Evolutionary conservation across 257 asterid genomes (phyloP).

Genomic region (Lavandula angustifolia): DNA sequence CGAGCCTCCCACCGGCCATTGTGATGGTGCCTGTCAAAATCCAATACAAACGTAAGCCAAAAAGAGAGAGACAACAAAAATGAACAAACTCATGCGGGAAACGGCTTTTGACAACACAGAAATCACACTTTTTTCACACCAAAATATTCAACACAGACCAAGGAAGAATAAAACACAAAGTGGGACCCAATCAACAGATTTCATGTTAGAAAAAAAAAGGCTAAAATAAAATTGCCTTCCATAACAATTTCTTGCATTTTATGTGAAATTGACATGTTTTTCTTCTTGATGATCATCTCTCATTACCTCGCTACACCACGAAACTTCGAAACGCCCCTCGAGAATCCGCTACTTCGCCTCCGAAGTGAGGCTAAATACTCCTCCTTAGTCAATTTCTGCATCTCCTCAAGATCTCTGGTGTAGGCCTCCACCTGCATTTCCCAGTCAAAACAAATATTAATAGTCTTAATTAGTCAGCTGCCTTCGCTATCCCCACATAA

Average conservation of each 20-base stretch:
- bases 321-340: conserved; percentile 75
- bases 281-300: too few relatives aligned
- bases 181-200: conserved; percentile 31
- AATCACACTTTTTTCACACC: conserved; percentile 22
- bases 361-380: conserved; percentile 69
- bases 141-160: conserved; percentile 11
- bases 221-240: too few relatives aligned
- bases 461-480: conserved; percentile 13
- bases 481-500: neutral
- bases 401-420: conserved; percentile 56
- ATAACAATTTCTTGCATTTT: too few relatives aligned
- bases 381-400: conserved; percentile 61
- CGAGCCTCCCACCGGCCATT: conserved; percentile 99
- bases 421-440: conserved; percentile 56
- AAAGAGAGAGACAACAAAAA: neutral
- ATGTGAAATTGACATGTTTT: conserved; percentile 26
- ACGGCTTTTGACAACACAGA: conserved; percentile 26
- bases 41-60: conserved; percentile 18
- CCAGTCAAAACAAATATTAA: conserved; percentile 10
- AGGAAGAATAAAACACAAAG: conserved; percentile 21
- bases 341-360: conserved; percentile 75
- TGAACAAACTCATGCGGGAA: neutral
- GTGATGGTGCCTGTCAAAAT: conserved; percentile 81
- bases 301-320: conserved; percentile 85
- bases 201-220: conserved; percentile 15